Evolutionary conservation across 306 rosid genomes (phyloP).

Genomic region (Leucaena leucocephala): DNA sequence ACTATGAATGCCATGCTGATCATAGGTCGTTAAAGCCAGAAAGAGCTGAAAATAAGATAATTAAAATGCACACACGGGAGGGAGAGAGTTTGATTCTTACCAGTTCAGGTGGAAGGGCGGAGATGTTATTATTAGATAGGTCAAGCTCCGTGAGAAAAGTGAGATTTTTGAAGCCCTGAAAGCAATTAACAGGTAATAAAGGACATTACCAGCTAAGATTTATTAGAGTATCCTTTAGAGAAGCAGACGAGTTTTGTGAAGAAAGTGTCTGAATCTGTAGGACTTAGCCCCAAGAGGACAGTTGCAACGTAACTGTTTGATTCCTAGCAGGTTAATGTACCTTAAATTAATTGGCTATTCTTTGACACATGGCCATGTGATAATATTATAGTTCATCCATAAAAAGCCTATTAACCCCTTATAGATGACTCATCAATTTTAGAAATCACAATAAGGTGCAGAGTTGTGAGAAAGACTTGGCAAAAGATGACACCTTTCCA

Average conservation of each 20-base stretch:
- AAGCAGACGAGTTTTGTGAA: constrained; percentile 27
- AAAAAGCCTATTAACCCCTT: not conserved
- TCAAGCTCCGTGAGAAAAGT: constrained; percentile 77
- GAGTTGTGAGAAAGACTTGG: constrained; percentile 6
- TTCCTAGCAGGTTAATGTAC: not conserved
- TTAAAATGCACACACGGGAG: constrained; percentile 29
- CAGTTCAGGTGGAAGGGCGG: constrained; percentile 82
- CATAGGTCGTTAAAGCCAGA: not conserved
- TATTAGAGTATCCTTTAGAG: constrained; percentile 7
- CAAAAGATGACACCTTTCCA: constrained; percentile 4
- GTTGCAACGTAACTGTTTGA: constrained; percentile 13
- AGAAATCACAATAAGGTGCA: not conserved
- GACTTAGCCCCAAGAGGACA: constrained; percentile 23
- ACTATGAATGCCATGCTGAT: not conserved
- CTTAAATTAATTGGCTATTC: not conserved
- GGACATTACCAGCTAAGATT: constrained; percentile 8
- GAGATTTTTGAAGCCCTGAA: constrained; percentile 72
- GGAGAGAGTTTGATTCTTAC: constrained; percentile 52
- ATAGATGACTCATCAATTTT: constrained; percentile 1
- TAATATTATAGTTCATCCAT: not conserved
- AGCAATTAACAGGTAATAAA: constrained; percentile 31
- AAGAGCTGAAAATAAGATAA: constrained; percentile 10
- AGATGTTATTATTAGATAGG: constrained; percentile 83
- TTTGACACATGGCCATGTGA: not conserved
- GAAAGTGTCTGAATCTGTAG: constrained; percentile 9